Evolutionary conservation across 2,329 filamentous ascomycete genomes (phyloP).

Genomic region (Chaetomiaceae sp.): DNA sequence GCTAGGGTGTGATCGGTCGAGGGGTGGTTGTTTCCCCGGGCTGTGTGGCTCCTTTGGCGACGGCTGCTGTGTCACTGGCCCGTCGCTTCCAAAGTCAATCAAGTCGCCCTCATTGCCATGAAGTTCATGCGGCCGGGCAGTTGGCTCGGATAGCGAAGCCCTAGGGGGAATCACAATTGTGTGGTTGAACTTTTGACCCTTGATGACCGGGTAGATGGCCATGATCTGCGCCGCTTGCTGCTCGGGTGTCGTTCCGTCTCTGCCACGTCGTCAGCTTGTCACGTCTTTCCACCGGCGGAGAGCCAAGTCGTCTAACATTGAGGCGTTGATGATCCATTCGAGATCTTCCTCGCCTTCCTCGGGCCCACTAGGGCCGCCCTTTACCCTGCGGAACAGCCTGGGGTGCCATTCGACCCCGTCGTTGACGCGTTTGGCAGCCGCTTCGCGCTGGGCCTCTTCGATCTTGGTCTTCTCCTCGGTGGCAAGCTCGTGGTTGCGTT

Average conservation of each 20-base stretch:
- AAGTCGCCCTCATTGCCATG: conserved; percentile 38
- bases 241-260: conserved; percentile 60
- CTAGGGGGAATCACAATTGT: conserved; percentile 54
- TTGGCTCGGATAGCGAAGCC: conserved; percentile 22
- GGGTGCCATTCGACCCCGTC: conserved; percentile 84
- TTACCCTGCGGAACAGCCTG: conserved; percentile 73
- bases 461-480: conserved; percentile 96
- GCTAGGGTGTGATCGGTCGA: conserved; percentile 25
- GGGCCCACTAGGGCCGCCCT: conserved; percentile 61
- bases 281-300: neutral
- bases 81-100: conserved; percentile 53
- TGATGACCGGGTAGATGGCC: conserved; percentile 77
- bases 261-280: conserved; percentile 28
- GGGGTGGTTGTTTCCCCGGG: conserved; percentile 11
- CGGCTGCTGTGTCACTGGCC: neutral
- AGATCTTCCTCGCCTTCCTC: conserved; percentile 84
- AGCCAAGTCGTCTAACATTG: conserved; percentile 56
- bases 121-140: conserved; percentile 16
- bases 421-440: conserved; percentile 73
- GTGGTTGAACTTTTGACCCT: conserved; percentile 60
- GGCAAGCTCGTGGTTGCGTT: conserved; percentile 79
- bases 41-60: neutral
- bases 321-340: conserved; percentile 90
- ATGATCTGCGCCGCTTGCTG: conserved; percentile 78
- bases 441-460: conserved; percentile 85